Conservation (phyloP, 75 land plant species). For the Chamaecyparis obtusa region DNA sequence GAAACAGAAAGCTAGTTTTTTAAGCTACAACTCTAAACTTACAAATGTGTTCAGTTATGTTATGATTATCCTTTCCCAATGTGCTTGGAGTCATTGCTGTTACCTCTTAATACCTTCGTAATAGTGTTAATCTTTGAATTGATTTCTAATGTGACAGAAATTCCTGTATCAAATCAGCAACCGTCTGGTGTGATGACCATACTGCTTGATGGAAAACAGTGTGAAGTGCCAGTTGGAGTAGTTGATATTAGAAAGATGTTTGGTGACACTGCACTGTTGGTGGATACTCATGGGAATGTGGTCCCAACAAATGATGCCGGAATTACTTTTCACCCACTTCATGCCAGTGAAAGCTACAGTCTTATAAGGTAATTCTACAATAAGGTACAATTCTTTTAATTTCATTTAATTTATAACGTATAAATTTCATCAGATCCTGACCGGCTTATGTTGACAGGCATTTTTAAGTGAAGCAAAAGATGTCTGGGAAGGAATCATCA, state of each 20-base stretch:
- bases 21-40: background rate
- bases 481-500: background rate
- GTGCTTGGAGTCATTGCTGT: background rate
- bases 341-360: conserved; percentile 29
- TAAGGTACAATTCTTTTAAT: background rate
- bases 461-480: background rate
- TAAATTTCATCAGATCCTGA: background rate
- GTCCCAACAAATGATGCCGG: conserved; percentile 29
- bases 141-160: background rate
- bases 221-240: conserved; percentile 19
- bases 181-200: conserved; percentile 8
- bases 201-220: conserved; percentile 21
- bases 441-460: background rate
- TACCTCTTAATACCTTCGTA: background rate
- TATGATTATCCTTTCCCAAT: background rate
- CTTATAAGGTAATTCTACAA: conserved; percentile 7
- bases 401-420: background rate
- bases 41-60: background rate
- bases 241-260: conserved; percentile 28
- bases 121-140: background rate
- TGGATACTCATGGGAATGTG: conserved; percentile 25
- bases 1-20: background rate
- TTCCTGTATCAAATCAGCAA: conserved; percentile 5
- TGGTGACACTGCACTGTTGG: conserved; percentile 27
- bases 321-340: conserved; percentile 26